Conservation (phyloP, 2,329 filamentous ascomycete species). For the Phialophora chinensis region DNA sequence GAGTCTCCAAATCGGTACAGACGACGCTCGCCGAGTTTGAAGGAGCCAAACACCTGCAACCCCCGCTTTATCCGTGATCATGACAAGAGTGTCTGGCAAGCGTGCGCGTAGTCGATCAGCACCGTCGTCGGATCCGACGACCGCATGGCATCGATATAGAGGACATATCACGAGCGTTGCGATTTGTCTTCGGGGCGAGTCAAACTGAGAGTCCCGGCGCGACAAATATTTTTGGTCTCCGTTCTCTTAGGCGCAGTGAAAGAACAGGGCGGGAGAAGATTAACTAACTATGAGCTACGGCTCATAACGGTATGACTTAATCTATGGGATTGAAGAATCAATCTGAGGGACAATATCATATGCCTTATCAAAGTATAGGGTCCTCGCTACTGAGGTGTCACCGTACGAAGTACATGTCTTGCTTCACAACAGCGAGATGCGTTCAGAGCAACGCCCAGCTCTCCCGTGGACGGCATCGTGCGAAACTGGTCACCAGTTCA, state of each 20-base stretch:
- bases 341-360: no score
- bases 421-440: no score
- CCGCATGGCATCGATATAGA: background rate
- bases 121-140: background rate
- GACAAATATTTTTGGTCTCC: no score
- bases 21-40: conserved; percentile 34
- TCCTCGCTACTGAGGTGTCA: no score
- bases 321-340: no score
- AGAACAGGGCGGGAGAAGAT: no score
- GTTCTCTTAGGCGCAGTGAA: no score
- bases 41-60: conserved; percentile 14
- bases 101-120: background rate
- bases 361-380: no score
- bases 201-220: background rate
- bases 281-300: no score
- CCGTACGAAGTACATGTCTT: no score
- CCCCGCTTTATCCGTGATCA: conserved; percentile 14
- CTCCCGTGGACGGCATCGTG: background rate
- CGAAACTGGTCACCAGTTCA: background rate
- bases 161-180: background rate
- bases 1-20: conserved; percentile 43
- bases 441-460: background rate
- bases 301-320: no score
- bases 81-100: background rate
- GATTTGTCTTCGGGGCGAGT: background rate